Evolutionary conservation across 2,329 filamentous ascomycete genomes (phyloP).

Genomic region (Colletotrichum sojae): DNA sequence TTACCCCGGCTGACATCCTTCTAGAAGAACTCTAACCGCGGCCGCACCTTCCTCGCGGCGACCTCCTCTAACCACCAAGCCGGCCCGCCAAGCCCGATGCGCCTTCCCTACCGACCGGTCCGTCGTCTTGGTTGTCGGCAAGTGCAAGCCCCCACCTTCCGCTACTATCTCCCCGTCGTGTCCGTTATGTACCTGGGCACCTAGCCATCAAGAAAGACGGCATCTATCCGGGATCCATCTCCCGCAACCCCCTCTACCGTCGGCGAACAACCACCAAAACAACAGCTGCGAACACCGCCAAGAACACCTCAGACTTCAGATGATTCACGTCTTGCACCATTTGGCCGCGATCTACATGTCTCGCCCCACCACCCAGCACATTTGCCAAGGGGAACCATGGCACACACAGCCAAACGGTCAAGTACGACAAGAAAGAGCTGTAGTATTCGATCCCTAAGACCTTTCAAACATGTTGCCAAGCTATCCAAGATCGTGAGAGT

Average conservation of each 20-base stretch:
- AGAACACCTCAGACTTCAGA: slow-evolving; percentile 23
- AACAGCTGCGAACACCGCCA: slow-evolving; percentile 14
- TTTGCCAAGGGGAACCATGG: not conserved
- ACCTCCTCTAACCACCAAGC: slow-evolving; percentile 4
- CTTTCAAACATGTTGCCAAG: slow-evolving; percentile 2
- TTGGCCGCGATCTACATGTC: not conserved
- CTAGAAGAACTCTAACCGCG: slow-evolving; percentile 23
- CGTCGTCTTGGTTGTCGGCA: slow-evolving; percentile 1
- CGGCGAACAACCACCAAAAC: too few species aligned
- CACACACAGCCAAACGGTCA: not conserved
- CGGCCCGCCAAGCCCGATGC: slow-evolving; percentile 11
- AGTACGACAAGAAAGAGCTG: slow-evolving; percentile 3
- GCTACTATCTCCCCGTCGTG: too few species aligned
- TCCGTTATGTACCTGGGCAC: too few species aligned
- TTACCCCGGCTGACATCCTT: slow-evolving; percentile 11
- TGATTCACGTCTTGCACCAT: slow-evolving; percentile 33
- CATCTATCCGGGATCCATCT: too few species aligned
- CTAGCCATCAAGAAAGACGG: too few species aligned
- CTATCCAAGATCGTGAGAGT: not conserved
- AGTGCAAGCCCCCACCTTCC: not conserved
- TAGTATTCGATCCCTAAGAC: slow-evolving; percentile 8
- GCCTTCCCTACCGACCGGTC: not conserved
- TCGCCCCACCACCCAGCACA: not conserved
- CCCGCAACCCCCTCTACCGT: too few species aligned
- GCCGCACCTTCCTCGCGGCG: too few species aligned